A percentile compares a stretch with the other conserved stretches of the same genome.
phyloP scores from a whole-genome alignment of 345 rosid genomes.

The Jatropha curcas region DNA sequence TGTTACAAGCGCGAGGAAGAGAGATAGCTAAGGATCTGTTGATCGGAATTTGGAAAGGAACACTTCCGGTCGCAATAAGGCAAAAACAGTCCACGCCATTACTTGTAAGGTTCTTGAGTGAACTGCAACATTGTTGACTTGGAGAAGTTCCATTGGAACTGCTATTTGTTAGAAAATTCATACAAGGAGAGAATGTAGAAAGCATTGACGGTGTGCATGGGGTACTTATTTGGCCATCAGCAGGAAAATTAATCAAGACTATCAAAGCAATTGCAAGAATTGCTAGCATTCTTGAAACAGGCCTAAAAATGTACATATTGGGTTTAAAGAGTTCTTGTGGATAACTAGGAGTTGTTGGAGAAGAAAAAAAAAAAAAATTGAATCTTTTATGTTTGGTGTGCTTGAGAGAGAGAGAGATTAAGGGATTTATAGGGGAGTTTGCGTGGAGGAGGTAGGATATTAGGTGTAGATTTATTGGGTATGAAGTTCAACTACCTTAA shows the following conservation, averaged over 20 bases:
- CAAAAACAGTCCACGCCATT: conserved; percentile 69
- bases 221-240: conserved; percentile 41
- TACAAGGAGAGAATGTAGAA: conserved; percentile 60
- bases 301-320: conserved; percentile 26
- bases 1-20: conserved; percentile 85
- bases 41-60: conserved; percentile 72
- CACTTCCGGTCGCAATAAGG: conserved; percentile 59
- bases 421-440: conserved; percentile 34
- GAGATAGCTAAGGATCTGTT: conserved; percentile 74
- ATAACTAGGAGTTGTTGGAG: neutral
- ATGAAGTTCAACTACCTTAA: conserved; percentile 55
- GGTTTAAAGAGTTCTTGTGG: neutral
- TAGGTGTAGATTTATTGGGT: conserved; percentile 34
- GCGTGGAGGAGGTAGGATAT: neutral
- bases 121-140: conserved; percentile 55
- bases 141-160: conserved; percentile 58
- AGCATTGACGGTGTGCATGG: conserved; percentile 59
- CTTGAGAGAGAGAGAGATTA: conserved; percentile 7
- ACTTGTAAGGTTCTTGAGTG: conserved; percentile 58
- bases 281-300: neutral
- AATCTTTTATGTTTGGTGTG: conserved; percentile 15
- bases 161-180: conserved; percentile 67
- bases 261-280: conserved; percentile 19
- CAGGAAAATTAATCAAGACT: conserved; percentile 36
- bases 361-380: neutral